A percentile compares a stretch with the other conserved stretches of the same genome.
These are phyloP conservation scores for Aureobasidium sp. DNA, from an alignment of 2,329 filamentous ascomycete species.

Conservation along the genomic window DNA sequence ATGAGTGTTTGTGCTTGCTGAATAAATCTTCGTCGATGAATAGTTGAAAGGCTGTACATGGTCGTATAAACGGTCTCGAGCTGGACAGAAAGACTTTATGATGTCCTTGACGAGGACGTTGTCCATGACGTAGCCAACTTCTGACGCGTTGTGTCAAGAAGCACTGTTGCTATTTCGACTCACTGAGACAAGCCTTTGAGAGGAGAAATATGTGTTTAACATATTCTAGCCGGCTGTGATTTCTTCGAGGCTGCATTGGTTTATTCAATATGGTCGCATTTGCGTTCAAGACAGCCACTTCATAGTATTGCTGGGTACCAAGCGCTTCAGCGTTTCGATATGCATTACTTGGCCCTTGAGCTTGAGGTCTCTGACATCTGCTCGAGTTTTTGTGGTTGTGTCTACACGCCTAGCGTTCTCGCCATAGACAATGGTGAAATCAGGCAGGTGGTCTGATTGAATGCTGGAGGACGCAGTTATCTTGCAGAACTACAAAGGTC, in stretches of 20 bases:
- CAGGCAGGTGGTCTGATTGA: constrained; percentile 34
- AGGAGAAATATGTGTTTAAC: too few relatives aligned
- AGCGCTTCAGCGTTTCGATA: constrained; percentile 26
- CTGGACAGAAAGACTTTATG: background rate
- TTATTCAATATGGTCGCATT: background rate
- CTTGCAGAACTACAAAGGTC: constrained; percentile 35
- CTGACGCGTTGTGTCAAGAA: background rate
- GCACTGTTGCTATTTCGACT: background rate
- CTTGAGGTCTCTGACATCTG: constrained; percentile 26
- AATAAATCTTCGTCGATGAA: background rate
- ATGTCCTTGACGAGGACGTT: background rate
- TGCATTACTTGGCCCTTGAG: constrained; percentile 28
- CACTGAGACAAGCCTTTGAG: too few relatives aligned
- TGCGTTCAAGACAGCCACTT: constrained; percentile 26
- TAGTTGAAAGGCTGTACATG: background rate
- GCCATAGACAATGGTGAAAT: constrained; percentile 41
- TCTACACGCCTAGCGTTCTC: constrained; percentile 33
- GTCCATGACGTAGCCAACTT: constrained; percentile 3
- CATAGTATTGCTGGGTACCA: constrained; percentile 29
- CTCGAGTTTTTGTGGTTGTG: constrained; percentile 28
- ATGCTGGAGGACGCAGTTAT: constrained; percentile 31
- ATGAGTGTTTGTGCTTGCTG: background rate
- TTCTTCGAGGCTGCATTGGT: background rate
- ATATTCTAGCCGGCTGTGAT: background rate
- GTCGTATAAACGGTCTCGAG: background rate